Evolutionary conservation across 768 basidiomycete species (phyloP), one percentile per base, ranked within the genome.

Genomic region (Termitomyces sp.): DNA sequence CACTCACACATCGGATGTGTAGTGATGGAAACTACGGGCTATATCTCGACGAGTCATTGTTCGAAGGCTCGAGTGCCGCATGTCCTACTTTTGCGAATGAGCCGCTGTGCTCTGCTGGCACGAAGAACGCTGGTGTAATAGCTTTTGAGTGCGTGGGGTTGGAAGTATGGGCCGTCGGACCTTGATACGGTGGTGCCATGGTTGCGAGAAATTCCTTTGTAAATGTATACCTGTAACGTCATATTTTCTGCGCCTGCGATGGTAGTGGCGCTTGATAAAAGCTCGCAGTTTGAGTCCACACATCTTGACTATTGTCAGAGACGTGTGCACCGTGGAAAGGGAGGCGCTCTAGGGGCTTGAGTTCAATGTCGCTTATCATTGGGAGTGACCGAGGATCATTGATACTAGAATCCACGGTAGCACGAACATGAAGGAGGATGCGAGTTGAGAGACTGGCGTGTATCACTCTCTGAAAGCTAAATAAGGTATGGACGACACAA

Each of bases 21-120:
- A 92, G 90, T 7, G 93, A 93, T 51, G 94, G 93, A 0, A 82
- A 84, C 27, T 98, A 92, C 67, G 96, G 95, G 0, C 74, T 99
- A 12, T 93, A 92, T 70, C 78, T 99, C 36, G 92, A 95, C 65
- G 83, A 86, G 2, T 79, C 86, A 0, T 83, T 99, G 16, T 81
- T 83, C 37, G 84, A 88, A 44, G 95, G 96, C 7, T 90, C 92
- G 0, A 92, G 92, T 0, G 90, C 92, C 2, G 77, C 76, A 0
- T 94, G 93, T 64, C 88, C 86, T 1, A 94, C 94, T 1, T 98
- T 94, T 69, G 84, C 80, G 37, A 98, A 99, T 65, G 88, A 90
- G 32, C 83, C 90, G 0, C 71, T 96, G 16, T 95, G 92, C 67
- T 75, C 79, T 0, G 66, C 63, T n/a, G 76, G 79, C 0, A 66